phyloP scores from a whole-genome alignment of 139 green algal species.

The Nannochloris sp. region DNA sequence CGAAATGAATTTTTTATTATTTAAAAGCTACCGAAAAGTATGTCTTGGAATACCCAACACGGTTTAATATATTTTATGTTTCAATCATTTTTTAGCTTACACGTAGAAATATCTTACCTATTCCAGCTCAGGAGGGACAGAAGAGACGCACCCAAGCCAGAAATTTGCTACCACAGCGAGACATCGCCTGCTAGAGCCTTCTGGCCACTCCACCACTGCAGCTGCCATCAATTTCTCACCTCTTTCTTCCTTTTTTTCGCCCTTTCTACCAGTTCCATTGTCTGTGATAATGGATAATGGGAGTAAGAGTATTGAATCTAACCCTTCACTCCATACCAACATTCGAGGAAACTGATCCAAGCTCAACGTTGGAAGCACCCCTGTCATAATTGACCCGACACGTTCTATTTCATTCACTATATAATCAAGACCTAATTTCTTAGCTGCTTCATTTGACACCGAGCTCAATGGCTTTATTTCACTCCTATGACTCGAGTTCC shows the following conservation, averaged over 20 bases:
- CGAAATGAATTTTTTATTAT: too few species aligned
- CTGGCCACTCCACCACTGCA: conserved; percentile 5
- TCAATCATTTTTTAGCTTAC: too few species aligned
- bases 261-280: too few species aligned
- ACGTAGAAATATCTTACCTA: conserved; percentile 3
- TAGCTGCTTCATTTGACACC: too few species aligned
- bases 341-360: conserved; percentile 14
- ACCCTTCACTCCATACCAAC: conserved; percentile 14
- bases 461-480: too few species aligned
- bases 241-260: too few species aligned
- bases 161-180: conserved; percentile 16
- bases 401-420: background rate
- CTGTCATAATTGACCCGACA: background rate
- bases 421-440: too few species aligned
- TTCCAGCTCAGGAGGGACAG: conserved; percentile 1
- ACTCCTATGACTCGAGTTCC: too few species aligned
- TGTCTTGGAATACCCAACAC: too few species aligned
- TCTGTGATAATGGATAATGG: too few species aligned
- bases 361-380: background rate
- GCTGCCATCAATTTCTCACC: background rate
- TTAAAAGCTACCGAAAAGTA: too few species aligned
- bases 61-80: too few species aligned
- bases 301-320: conserved; percentile 11
- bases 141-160: conserved; percentile 2
- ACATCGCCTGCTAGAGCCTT: conserved; percentile 10